A percentile compares a stretch with the other conserved stretches of the same genome.
phyloP scores from a whole-genome alignment of 75 land plant species.

The Pinus tabuliformis region DNA sequence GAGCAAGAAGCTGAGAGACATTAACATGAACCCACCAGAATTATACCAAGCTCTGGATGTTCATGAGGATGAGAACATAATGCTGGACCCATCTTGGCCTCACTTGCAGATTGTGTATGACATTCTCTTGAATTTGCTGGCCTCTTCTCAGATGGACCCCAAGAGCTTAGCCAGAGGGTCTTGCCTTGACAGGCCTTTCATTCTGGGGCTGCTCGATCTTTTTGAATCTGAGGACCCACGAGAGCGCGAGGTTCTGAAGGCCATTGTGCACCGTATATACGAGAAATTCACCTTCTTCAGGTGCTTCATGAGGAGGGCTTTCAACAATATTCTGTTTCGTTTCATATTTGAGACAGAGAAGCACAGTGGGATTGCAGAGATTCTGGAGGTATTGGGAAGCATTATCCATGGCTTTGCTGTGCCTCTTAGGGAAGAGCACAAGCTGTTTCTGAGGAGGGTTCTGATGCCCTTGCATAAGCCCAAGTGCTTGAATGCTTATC shows the following conservation, averaged over 20 bases:
- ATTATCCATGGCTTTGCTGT: constrained; percentile 63
- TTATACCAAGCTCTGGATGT: no score
- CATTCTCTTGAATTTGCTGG: constrained; percentile 23
- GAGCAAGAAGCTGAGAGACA: neutral
- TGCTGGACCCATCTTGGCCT: constrained; percentile 38
- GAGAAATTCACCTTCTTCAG: constrained; percentile 40
- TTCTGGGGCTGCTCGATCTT: constrained; percentile 30
- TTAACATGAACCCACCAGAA: no score
- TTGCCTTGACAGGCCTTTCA: constrained; percentile 33
- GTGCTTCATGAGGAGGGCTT: constrained; percentile 63
- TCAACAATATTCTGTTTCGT: constrained; percentile 44
- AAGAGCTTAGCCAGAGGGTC: constrained; percentile 15
- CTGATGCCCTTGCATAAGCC: constrained; percentile 68
- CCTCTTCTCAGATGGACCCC: constrained; percentile 27
- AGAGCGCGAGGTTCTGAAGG: constrained; percentile 57
- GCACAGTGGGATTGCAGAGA: constrained; percentile 55
- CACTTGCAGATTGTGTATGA: constrained; percentile 65
- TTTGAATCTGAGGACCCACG: constrained; percentile 60
- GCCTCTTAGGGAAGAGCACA: constrained; percentile 67
- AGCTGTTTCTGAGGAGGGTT: constrained; percentile 41
- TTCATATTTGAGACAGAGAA: constrained; percentile 35
- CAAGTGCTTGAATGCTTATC: constrained; percentile 30
- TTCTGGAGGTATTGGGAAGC: constrained; percentile 70
- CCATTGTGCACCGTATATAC: constrained; percentile 49
- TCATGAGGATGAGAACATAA: constrained; percentile 18